Conservation (phyloP, 2,329 filamentous ascomycete species). For the Raffaelea albimanens region DNA sequence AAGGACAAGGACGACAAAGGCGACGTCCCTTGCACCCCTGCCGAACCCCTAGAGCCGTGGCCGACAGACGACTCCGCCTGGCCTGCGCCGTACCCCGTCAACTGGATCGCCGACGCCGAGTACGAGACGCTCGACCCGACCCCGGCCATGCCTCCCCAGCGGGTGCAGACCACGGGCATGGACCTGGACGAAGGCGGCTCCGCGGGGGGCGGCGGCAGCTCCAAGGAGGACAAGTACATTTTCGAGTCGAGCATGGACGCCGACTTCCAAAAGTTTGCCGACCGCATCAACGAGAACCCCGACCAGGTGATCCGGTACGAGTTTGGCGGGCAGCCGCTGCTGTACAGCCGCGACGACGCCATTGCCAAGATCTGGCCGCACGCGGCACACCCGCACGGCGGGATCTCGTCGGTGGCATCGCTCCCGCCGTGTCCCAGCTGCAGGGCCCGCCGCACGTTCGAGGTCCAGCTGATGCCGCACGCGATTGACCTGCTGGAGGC, state of each 20-base stretch:
- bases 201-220: constrained; percentile 17
- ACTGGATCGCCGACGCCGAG: constrained; percentile 79
- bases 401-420: constrained; percentile 13
- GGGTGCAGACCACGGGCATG: constrained; percentile 39
- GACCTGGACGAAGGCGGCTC: constrained; percentile 15
- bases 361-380: constrained; percentile 49
- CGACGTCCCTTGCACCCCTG: constrained; percentile 17
- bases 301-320: constrained; percentile 78
- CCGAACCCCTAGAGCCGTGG: constrained; percentile 62
- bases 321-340: constrained; percentile 60
- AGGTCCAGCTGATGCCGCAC: constrained; percentile 86
- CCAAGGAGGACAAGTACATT: constrained; percentile 57
- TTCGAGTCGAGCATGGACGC: constrained; percentile 69
- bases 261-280: constrained; percentile 72
- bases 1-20: constrained; percentile 23
- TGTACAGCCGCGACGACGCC: constrained; percentile 71
- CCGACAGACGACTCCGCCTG: constrained; percentile 50
- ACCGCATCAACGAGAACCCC: constrained; percentile 68
- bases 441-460: constrained; percentile 67
- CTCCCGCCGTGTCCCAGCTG: constrained; percentile 74
- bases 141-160: constrained; percentile 35
- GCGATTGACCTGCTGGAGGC: constrained; percentile 82
- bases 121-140: constrained; percentile 72
- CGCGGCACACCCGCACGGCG: constrained; percentile 16
- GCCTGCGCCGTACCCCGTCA: constrained; percentile 62